A percentile compares a stretch with the other conserved stretches of the same genome.
These are phyloP conservation scores for Shiraia sp. DNA, from an alignment of 2,329 filamentous ascomycete genomes.

Conservation along the genomic window DNA sequence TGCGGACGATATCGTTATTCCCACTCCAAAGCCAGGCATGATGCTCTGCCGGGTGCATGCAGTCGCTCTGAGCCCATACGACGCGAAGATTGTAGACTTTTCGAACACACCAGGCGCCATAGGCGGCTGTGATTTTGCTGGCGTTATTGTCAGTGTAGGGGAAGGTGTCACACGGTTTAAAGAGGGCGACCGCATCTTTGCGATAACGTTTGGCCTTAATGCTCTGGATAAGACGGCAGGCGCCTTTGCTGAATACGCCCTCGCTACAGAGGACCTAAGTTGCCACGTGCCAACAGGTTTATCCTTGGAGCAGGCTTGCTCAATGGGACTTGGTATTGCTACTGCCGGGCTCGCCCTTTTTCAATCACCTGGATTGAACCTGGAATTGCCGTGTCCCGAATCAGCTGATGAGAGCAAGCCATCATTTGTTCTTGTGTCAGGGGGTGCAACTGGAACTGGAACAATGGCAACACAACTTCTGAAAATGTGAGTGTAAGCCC, in stretches of 20 bases:
- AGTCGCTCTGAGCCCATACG: conserved; percentile 7
- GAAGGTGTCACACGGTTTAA: conserved; percentile 50
- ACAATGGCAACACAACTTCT: conserved; percentile 51
- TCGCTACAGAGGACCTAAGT: conserved; percentile 17
- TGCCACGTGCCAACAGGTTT: conserved; percentile 27
- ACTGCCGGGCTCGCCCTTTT: conserved; percentile 9
- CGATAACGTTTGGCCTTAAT: conserved; percentile 4
- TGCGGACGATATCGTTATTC: no score
- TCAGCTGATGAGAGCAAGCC: conserved; percentile 1
- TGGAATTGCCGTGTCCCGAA: conserved; percentile 1
- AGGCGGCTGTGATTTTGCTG: conserved; percentile 56
- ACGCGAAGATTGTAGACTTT: conserved; percentile 10
- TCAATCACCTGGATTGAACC: no score
- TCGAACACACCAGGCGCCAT: conserved; percentile 43
- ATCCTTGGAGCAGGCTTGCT: conserved; percentile 15
- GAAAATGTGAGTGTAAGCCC: neutral
- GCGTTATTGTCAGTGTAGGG: conserved; percentile 55
- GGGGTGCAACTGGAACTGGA: conserved; percentile 51
- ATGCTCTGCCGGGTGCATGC: conserved; percentile 8
- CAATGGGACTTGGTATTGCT: conserved; percentile 2
- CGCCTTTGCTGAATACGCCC: conserved; percentile 37
- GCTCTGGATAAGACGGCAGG: conserved; percentile 15
- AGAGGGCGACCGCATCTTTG: conserved; percentile 52
- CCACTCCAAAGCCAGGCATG: conserved; percentile 7
- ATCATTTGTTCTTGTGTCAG: conserved; percentile 50